Conservation (phyloP, 2,329 filamentous ascomycete species). For the Xylariomycetidae sp. region DNA sequence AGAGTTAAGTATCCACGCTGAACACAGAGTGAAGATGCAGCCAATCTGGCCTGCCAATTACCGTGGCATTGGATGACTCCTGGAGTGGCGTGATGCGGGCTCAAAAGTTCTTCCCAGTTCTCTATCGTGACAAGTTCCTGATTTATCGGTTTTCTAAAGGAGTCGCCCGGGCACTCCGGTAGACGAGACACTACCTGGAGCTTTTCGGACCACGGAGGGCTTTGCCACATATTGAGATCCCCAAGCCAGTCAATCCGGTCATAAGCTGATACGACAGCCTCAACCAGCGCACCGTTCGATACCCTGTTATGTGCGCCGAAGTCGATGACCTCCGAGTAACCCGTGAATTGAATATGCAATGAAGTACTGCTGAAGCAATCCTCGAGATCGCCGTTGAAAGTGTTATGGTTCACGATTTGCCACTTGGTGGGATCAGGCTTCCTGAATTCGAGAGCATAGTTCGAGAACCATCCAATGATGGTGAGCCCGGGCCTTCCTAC, state of each 20-base stretch:
- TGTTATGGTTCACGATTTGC: constrained; percentile 6
- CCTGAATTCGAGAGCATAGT: neutral
- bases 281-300: constrained; percentile 1
- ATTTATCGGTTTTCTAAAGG: neutral
- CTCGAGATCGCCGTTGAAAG: constrained; percentile 4
- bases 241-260: constrained; percentile 3
- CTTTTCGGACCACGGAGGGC: neutral
- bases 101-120: constrained; percentile 7
- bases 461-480: constrained; percentile 2
- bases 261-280: constrained; percentile 3
- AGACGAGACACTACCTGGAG: neutral
- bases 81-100: neutral
- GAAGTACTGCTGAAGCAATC: constrained; percentile 2
- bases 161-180: neutral
- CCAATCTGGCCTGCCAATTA: constrained; percentile 6
- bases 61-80: constrained; percentile 5
- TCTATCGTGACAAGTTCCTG: constrained; percentile 4
- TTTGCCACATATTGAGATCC: constrained; percentile 1
- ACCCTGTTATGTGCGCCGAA: constrained; percentile 1
- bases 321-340: neutral
- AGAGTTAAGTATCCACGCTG: constrained; percentile 2
- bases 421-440: neutral
- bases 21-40: constrained; percentile 2
- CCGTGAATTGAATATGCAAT: constrained; percentile 3
- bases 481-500: constrained; percentile 3